These are phyloP conservation scores for Lachancea cidri DNA, from an alignment of 805 yeast genomes.

Conservation along the genomic window DNA sequence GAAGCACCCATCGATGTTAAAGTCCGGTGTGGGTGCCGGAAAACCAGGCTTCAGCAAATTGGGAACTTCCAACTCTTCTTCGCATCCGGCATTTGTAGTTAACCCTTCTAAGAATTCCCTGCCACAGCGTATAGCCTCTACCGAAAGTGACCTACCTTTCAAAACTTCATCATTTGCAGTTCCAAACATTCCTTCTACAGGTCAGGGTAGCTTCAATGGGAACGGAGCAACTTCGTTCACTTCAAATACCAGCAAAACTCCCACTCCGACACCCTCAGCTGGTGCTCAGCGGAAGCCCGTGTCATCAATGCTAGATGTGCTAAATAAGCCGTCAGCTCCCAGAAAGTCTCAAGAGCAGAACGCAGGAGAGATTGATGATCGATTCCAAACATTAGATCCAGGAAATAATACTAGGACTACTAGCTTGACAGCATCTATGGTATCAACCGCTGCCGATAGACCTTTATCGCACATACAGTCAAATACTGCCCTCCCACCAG, in stretches of 20 bases:
- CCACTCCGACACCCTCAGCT: slow-evolving; percentile 9
- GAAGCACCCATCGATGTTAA: slow-evolving; percentile 60
- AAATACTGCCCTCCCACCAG: slow-evolving; percentile 34
- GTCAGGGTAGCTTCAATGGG: neutral
- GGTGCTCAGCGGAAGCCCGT: slow-evolving; percentile 8
- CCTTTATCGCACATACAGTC: slow-evolving; percentile 33
- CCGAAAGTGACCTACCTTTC: slow-evolving; percentile 33
- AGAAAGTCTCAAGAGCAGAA: slow-evolving; percentile 1
- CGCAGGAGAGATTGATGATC: neutral
- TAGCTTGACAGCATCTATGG: slow-evolving; percentile 25
- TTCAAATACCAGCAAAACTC: slow-evolving; percentile 3
- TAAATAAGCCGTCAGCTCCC: neutral
- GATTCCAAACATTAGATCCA: slow-evolving; percentile 26
- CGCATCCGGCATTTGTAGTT: slow-evolving; percentile 28
- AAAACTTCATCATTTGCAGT: slow-evolving; percentile 11
- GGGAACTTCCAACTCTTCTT: slow-evolving; percentile 13
- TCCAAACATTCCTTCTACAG: neutral
- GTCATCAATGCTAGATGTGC: slow-evolving; percentile 5
- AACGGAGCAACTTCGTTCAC: neutral
- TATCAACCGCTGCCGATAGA: slow-evolving; percentile 21
- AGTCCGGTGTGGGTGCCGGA: slow-evolving; percentile 20
- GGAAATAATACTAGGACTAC: slow-evolving; percentile 22
- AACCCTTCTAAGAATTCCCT: slow-evolving; percentile 29
- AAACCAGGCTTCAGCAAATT: slow-evolving; percentile 12
- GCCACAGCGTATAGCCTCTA: slow-evolving; percentile 31